Conservation (phyloP, 2,329 filamentous ascomycete species). For the Penicillium sp. region DNA sequence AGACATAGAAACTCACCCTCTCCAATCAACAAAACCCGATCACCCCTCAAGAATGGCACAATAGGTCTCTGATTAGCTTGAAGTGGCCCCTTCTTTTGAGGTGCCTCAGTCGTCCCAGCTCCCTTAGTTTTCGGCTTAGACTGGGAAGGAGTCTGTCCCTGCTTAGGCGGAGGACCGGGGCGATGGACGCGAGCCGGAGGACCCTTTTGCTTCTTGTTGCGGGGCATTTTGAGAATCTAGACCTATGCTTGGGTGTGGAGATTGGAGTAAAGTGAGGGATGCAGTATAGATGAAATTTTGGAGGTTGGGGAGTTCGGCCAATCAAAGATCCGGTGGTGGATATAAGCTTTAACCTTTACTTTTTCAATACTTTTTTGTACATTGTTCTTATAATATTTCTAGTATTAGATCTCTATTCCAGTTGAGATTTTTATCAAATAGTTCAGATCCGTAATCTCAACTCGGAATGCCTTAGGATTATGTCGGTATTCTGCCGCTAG, state of each 20-base stretch:
- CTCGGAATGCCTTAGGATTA: too few species aligned
- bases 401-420: too few species aligned
- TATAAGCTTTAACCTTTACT: too few species aligned
- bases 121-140: background rate
- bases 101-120: background rate
- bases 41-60: conserved; percentile 42
- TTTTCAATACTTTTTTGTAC: too few species aligned
- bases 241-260: background rate
- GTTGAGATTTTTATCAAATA: too few species aligned
- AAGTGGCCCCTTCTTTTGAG: conserved; percentile 17
- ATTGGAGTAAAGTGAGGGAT: background rate
- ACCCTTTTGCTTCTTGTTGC: conserved; percentile 24
- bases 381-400: too few species aligned
- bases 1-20: conserved; percentile 40
- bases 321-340: conserved; percentile 17
- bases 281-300: background rate
- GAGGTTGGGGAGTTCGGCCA: conserved; percentile 14
- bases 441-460: too few species aligned
- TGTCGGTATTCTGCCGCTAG: too few species aligned
- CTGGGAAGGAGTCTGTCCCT: conserved; percentile 4
- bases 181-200: conserved; percentile 10
- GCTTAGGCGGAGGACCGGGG: conserved; percentile 10
- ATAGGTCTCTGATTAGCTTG: conserved; percentile 31
- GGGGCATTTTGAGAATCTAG: conserved; percentile 14
- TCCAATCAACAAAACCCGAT: conserved; percentile 46